Base-by-base conservation (phyloP, 2,329 filamentous ascomycete species). In the Pseudodiploospora longispora region DNA sequence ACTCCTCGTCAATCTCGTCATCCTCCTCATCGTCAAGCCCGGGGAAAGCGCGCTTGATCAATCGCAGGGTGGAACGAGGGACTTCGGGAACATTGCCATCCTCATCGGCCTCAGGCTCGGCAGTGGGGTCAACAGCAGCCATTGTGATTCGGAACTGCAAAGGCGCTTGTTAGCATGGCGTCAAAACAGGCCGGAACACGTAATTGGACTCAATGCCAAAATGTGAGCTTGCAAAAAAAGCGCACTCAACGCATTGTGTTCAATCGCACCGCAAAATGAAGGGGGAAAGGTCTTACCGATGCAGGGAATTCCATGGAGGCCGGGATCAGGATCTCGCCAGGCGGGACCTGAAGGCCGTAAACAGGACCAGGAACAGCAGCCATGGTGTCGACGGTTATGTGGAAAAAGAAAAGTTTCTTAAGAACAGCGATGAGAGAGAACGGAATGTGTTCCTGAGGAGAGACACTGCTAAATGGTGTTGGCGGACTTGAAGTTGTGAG, bases 91-190 rank as follows among this genome's bases (percentile, higher is more conserved):
- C 67, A 59, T 82, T 80, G 56, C 74, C 76, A 42, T 77, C 75
- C 46, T 75, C 74, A 54, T 83, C 81, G 47, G 74, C 74, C 64
- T 87, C 77, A 32, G 82, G 76, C 56, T 80, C 75, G 57, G 86
- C 86, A 59, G 80, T 88, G 47, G 93, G 93, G 64, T 98, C 91
- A 64, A 98, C 84, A 53, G 93, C 93, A 59, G 94, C 93, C 93
- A 98, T 98, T 59, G 90, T 97, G 62, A 98, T 88, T 65, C 88
- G 88, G 72, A 96, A 94, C 90, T 95, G 59, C 29, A 35, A 43
- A 31, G 40, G 40, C 41, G 36, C 30, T n/a, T 52, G 50, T 69
- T 51, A 66, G 62, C 49, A 50, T 19, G 19, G 19, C 19, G 19
- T 19, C 19, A 19, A 19, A 19, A 19, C 19, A 19, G 19, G 19